A percentile compares a stretch with the other conserved stretches of the same genome.
Evolutionary conservation across 2,329 filamentous ascomycete genomes (phyloP).

Genomic region (Berkeleyomyces rouxiae): DNA sequence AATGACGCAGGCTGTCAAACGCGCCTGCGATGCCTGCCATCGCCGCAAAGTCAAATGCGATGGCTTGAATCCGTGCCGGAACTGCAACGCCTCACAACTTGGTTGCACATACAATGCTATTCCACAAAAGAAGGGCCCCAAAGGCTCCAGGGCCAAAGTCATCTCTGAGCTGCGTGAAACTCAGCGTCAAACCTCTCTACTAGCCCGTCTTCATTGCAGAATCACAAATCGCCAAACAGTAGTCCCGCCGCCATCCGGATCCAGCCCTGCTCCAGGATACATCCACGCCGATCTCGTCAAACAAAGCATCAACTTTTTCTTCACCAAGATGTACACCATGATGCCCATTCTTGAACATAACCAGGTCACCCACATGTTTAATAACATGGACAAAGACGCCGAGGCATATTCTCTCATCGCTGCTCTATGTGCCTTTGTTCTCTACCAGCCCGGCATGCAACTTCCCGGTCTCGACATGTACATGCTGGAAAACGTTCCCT

Average conservation of each 20-base stretch:
- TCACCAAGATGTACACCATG: constrained; percentile 47
- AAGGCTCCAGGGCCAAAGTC: constrained; percentile 57
- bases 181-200: constrained; percentile 48
- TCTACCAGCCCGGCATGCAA: constrained; percentile 51
- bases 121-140: constrained; percentile 61
- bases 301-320: constrained; percentile 51
- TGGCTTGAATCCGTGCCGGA: constrained; percentile 52
- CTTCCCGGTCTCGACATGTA: constrained; percentile 40
- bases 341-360: constrained; percentile 45
- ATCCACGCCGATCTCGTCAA: constrained; percentile 47
- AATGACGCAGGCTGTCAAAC: constrained; percentile 38
- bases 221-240: constrained; percentile 28
- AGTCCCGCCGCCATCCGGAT: constrained; percentile 21
- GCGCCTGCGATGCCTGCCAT: constrained; percentile 58
- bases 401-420: constrained; percentile 49
- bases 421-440: constrained; percentile 49
- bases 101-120: constrained; percentile 60
- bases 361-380: constrained; percentile 38
- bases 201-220: constrained; percentile 43
- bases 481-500: constrained; percentile 38
- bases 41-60: constrained; percentile 61
- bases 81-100: constrained; percentile 50
- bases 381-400: constrained; percentile 44
- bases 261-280: constrained; percentile 40
- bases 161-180: constrained; percentile 56